Evolutionary conservation across 768 basidiomycete species (phyloP).

Genomic region (Omphalotus guepiniiformis): DNA sequence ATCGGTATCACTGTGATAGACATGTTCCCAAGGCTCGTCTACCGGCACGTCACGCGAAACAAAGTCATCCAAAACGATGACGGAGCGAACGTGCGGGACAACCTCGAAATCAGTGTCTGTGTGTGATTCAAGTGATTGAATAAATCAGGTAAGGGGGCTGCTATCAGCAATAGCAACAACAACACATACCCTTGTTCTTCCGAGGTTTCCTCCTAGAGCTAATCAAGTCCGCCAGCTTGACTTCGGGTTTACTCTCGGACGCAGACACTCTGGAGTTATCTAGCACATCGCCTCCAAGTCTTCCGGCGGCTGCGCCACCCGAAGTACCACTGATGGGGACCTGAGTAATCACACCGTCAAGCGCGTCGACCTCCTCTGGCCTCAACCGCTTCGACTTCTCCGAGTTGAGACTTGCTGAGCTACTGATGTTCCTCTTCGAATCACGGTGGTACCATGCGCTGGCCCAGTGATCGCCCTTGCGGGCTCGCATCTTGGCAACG

Average conservation of each 20-base stretch:
- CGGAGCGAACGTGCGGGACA: slow-evolving; percentile 47
- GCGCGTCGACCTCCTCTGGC: slow-evolving; percentile 14
- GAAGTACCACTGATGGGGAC: slow-evolving; percentile 10
- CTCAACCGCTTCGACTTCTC: slow-evolving; percentile 17
- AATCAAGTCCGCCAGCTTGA: slow-evolving; percentile 31
- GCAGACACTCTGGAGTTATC: slow-evolving; percentile 7
- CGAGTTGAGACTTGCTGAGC: slow-evolving; percentile 1
- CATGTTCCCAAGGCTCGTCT: slow-evolving; percentile 60
- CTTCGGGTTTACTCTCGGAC: slow-evolving; percentile 17
- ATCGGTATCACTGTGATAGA: slow-evolving; percentile 37
- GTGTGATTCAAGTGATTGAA: not conserved
- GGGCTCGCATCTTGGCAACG: slow-evolving; percentile 30
- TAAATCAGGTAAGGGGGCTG: not conserved
- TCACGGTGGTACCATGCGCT: slow-evolving; percentile 10
- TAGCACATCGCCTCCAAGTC: not conserved
- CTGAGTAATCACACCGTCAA: slow-evolving; percentile 13
- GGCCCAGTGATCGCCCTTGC: slow-evolving; percentile 23
- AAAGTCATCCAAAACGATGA: slow-evolving; percentile 56
- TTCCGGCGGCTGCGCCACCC: no score
- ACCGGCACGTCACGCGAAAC: slow-evolving; percentile 32
- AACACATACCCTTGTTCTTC: slow-evolving; percentile 36
- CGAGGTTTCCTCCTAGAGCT: slow-evolving; percentile 33
- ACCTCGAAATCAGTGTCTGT: slow-evolving; percentile 54
- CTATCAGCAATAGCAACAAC: slow-evolving; percentile 5
- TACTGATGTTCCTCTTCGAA: slow-evolving; percentile 1